These are phyloP conservation scores for Meira miltonrushii DNA, from an alignment of 1,284 basidiomycete genomes.

Conservation along the genomic window DNA sequence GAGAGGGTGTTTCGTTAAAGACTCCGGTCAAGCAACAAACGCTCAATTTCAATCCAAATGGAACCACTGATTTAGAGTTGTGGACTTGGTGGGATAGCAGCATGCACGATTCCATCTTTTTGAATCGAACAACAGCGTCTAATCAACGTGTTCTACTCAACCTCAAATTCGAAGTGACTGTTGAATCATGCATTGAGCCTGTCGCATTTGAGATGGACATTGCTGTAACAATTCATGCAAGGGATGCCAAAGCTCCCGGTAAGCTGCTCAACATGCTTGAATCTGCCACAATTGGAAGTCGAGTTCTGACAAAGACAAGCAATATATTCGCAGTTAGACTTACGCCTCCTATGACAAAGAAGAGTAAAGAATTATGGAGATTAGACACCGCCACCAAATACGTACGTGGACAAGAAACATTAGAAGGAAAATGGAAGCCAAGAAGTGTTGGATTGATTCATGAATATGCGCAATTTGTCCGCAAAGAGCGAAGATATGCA, in stretches of 20 bases:
- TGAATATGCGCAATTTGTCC: slow-evolving; percentile 69
- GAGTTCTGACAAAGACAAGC: slow-evolving; percentile 59
- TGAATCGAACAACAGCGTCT: slow-evolving; percentile 75
- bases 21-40: slow-evolving; percentile 33
- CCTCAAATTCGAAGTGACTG: slow-evolving; percentile 63
- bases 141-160: slow-evolving; percentile 76
- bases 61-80: slow-evolving; percentile 26
- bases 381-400: slow-evolving; percentile 90
- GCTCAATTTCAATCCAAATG: slow-evolving; percentile 32
- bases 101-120: slow-evolving; percentile 75
- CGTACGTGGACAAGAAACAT: slow-evolving; percentile 79
- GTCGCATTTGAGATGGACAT: slow-evolving; percentile 81
- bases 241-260: slow-evolving; percentile 78
- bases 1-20: slow-evolving; percentile 28
- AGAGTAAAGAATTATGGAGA: slow-evolving; percentile 83
- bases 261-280: slow-evolving; percentile 63
- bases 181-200: slow-evolving; percentile 74
- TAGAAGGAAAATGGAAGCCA: slow-evolving; percentile 72
- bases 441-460: slow-evolving; percentile 79
- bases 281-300: slow-evolving; percentile 55
- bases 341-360: slow-evolving; percentile 77
- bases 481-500: slow-evolving; percentile 67
- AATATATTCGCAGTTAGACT: slow-evolving; percentile 75
- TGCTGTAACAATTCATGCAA: slow-evolving; percentile 74
- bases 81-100: slow-evolving; percentile 82